phyloP scores from a whole-genome alignment of 208 protist genomes.

The Acanthamoeba castellanii region DNA sequence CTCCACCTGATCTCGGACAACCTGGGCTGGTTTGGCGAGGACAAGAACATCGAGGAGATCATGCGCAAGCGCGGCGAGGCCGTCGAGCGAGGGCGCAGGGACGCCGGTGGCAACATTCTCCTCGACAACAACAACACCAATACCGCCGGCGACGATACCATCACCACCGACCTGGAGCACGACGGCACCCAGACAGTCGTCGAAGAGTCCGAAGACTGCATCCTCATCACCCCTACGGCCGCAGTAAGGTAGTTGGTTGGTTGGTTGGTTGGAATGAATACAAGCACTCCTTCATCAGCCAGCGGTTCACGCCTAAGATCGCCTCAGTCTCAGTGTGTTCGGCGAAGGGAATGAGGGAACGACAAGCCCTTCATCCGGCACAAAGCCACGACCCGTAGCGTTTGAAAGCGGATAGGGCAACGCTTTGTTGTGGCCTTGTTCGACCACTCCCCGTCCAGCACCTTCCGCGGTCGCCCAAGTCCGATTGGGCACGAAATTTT shows the following conservation, averaged over 20 bases:
- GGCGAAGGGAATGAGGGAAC: too few species aligned
- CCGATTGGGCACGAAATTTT: conserved; percentile 3
- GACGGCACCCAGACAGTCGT: neutral
- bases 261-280: neutral
- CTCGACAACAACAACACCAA: neutral
- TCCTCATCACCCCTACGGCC: neutral
- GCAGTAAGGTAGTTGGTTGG: neutral
- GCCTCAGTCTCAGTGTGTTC: too few species aligned
- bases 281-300: too few species aligned
- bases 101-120: neutral
- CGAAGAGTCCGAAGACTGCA: neutral
- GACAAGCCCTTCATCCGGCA: too few species aligned
- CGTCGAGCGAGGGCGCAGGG: neutral
- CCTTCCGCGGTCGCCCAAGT: neutral
- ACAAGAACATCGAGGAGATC: conserved; percentile 71
- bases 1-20: conserved; percentile 81
- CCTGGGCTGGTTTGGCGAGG: conserved; percentile 79
- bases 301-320: too few species aligned
- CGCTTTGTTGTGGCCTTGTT: too few species aligned
- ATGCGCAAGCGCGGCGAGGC: conserved; percentile 21
- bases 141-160: neutral
- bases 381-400: too few species aligned
- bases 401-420: too few species aligned
- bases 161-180: neutral
- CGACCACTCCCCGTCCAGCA: too few species aligned